phyloP scores from a whole-genome alignment of 805 yeast species.

The Saturnispora kantuleensis region DNA sequence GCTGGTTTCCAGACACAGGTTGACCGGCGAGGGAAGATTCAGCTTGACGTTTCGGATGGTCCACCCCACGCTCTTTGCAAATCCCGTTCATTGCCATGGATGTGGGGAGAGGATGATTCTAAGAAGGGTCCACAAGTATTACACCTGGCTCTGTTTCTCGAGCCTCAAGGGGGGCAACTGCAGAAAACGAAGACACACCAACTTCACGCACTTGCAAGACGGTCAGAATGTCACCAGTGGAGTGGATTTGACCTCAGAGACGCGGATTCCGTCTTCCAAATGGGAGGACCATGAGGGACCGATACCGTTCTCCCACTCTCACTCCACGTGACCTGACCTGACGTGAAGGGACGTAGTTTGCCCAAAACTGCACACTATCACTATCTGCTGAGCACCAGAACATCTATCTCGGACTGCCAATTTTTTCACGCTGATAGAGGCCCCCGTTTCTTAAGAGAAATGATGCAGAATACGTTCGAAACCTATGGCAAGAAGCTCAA shows the following conservation, averaged over 20 bases:
- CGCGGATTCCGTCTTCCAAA: no score
- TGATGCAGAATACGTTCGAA: conserved; percentile 1
- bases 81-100: conserved; percentile 35
- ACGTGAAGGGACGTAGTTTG: no score
- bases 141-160: conserved; percentile 57
- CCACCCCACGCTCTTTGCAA: conserved; percentile 27
- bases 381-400: no score
- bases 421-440: background rate
- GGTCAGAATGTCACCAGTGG: background rate
- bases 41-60: conserved; percentile 59
- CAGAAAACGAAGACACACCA: conserved; percentile 29
- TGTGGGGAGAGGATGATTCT: conserved; percentile 39
- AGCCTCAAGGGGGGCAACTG: conserved; percentile 36
- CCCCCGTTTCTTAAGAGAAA: background rate
- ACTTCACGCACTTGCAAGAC: background rate
- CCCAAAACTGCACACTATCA: no score
- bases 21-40: conserved; percentile 42
- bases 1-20: conserved; percentile 31
- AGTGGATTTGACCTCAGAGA: background rate
- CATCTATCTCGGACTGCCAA: no score
- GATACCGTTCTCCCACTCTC: background rate
- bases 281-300: background rate
- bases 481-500: conserved; percentile 7
- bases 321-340: no score
- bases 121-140: conserved; percentile 41